Base-by-base conservation (phyloP, 1,139 yeast species). In the Geotrichum restrictum region DNA sequence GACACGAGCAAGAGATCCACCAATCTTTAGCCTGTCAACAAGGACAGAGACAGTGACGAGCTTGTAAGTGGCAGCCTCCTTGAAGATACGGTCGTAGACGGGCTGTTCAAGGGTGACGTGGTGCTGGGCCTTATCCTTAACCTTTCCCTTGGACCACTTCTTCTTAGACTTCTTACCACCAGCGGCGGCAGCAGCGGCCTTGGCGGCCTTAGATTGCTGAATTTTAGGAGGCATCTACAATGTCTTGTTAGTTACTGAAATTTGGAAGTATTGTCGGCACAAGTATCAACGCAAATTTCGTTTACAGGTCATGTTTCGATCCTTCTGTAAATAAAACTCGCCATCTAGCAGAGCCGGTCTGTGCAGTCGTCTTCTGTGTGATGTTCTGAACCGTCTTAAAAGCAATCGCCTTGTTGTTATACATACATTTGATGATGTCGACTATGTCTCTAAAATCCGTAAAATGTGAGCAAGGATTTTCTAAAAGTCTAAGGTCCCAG, bases 131-230 rank as follows among this genome's bases (percentile, higher is more conserved):
- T 88, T 93, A 81, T 93, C 99, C 94, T 94, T 94, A 78, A 89
- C 96, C 87, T 95, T 89, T 80, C 97, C 97, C 85, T 93, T 91
- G 85, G 95, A 87, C 98, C 98, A 93, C 96, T 93, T 93, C 95
- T 93, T 93, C 89, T 94, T 93, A 80, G 96, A 89, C 78, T 93
- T 89, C 88, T 93, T 93, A 85, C 98, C 97, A 87, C 98, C 98
- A 76, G 98, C 96, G 85, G 89, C 82, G 77, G 98, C 98, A 82
- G 98, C 98, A 73, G 98, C 97, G 76, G 98, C 97, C 85, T 91
- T 91, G 75, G 96, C 96, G 78, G 98, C 97, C 84, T 93, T 93
- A 74, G 97, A 86, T 80, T 88, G 94, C 83, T 91, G 98, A 79
- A 88, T 81, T 82, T 91, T 93, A 83, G 98, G 98, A 78, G 98